phyloP scores from a whole-genome alignment of 2,329 filamentous ascomycete species.

The Clonostachys chloroleuca region DNA sequence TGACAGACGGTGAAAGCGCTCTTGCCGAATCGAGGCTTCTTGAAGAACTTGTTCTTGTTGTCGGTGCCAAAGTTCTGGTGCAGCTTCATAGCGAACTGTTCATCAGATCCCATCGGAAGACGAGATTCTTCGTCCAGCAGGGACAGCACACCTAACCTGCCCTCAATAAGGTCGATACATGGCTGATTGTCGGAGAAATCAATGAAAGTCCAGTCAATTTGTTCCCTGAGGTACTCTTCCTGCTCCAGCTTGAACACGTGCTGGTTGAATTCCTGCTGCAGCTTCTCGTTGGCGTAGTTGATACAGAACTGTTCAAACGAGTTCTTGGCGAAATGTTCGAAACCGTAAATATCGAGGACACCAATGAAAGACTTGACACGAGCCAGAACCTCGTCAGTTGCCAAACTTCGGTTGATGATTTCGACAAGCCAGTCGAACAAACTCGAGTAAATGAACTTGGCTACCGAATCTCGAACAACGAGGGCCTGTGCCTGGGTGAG shows the following conservation, averaged over 20 bases:
- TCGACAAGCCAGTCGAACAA: conserved; percentile 99
- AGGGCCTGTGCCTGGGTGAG: conserved; percentile 88
- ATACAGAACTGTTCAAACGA: conserved; percentile 99
- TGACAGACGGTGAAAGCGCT: conserved; percentile 97
- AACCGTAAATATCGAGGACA: conserved; percentile 98
- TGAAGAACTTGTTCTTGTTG: conserved; percentile 95
- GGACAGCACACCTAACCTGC: conserved; percentile 88
- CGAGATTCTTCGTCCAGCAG: conserved; percentile 94
- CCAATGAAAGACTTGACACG: conserved; percentile 90
- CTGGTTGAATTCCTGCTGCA: conserved; percentile 98
- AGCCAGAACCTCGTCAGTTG: conserved; percentile 79
- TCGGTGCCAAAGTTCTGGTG: conserved; percentile 86
- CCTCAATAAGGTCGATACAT: conserved; percentile 97
- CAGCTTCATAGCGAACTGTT: conserved; percentile 93
- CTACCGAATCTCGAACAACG: conserved; percentile 94
- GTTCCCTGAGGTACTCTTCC: conserved; percentile 91
- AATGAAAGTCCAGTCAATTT: conserved; percentile 99
- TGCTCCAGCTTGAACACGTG: conserved; percentile 99
- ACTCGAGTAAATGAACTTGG: conserved; percentile 98
- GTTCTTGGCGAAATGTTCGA: conserved; percentile 99
- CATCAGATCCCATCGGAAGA: conserved; percentile 93
- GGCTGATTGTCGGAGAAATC: conserved; percentile 99
- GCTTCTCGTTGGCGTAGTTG: conserved; percentile 99
- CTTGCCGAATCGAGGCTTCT: conserved; percentile 97
- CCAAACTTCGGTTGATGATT: conserved; percentile 86